A percentile compares a stretch with the other conserved stretches of the same genome.
Conservation (phyloP, 148 eudicot genomes). For the Suaeda aralocaspica region DNA sequence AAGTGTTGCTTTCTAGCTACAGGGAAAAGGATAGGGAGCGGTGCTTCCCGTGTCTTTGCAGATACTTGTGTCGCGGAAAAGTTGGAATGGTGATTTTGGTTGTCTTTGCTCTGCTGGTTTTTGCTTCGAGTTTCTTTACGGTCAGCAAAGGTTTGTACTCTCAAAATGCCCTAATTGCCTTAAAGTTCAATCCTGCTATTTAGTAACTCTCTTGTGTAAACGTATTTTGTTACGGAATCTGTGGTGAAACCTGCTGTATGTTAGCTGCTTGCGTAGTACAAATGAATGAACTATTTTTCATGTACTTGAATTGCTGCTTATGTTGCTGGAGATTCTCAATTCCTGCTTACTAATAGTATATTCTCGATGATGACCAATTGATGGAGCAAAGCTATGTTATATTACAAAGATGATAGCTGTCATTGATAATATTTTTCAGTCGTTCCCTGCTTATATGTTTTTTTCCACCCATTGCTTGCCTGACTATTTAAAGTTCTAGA, state of each 20-base stretch:
- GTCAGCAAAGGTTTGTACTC: slow-evolving; percentile 52
- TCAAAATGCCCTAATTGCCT: not conserved
- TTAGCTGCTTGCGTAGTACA: not conserved
- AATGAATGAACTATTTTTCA: not conserved
- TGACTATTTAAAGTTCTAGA: not conserved
- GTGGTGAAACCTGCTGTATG: not conserved
- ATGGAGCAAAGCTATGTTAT: too few species aligned
- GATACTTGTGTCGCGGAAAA: slow-evolving; percentile 51
- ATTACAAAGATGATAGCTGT: too few species aligned
- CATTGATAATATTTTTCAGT: not conserved
- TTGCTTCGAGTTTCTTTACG: slow-evolving; percentile 48
- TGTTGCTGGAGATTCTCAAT: not conserved
- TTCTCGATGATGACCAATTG: too few species aligned
- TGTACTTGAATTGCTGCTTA: slow-evolving; percentile 6
- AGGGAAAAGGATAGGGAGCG: slow-evolving; percentile 92
- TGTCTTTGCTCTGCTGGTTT: slow-evolving; percentile 53
- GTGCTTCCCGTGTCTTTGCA: slow-evolving; percentile 39
- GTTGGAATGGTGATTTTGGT: slow-evolving; percentile 72
- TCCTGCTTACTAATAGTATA: too few species aligned
- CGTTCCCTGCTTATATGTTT: not conserved
- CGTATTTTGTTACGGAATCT: not conserved
- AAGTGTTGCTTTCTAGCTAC: slow-evolving; percentile 44
- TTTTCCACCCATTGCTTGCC: not conserved
- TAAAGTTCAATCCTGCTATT: not conserved
- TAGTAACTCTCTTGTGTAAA: not conserved